A percentile compares a stretch with the other conserved stretches of the same genome.
Conservation (phyloP, 2,329 filamentous ascomycete genomes). For the Drechslerella dactyloides region DNA sequence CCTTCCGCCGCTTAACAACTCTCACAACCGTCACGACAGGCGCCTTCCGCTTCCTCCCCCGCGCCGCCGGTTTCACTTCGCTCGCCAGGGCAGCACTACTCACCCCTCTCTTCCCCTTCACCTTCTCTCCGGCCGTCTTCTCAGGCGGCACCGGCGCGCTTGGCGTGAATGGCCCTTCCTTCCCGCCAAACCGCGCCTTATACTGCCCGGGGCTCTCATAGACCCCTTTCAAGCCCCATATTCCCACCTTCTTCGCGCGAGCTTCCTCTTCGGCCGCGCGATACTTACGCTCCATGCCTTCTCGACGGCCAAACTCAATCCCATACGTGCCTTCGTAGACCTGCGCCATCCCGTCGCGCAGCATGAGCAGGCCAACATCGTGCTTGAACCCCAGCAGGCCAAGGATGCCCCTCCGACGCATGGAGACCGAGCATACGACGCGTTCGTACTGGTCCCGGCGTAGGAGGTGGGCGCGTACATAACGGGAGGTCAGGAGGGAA, state of each 20-base stretch:
- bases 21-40: not conserved
- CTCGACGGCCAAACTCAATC: slow-evolving; percentile 69
- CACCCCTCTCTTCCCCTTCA: slow-evolving; percentile 43
- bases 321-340: slow-evolving; percentile 80
- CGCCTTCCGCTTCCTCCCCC: slow-evolving; percentile 12
- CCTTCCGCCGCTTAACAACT: slow-evolving; percentile 11
- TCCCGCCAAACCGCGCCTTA: slow-evolving; percentile 43
- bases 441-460: slow-evolving; percentile 90
- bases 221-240: slow-evolving; percentile 71
- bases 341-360: slow-evolving; percentile 81
- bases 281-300: slow-evolving; percentile 64
- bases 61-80: not conserved
- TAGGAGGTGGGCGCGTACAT: slow-evolving; percentile 82
- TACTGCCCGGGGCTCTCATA: slow-evolving; percentile 50
- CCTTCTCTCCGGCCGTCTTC: slow-evolving; percentile 36
- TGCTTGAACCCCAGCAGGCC: slow-evolving; percentile 67
- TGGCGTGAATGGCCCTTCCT: slow-evolving; percentile 46
- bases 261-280: slow-evolving; percentile 64
- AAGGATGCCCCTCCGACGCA: slow-evolving; percentile 63
- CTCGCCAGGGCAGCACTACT: slow-evolving; percentile 22
- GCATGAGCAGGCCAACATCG: slow-evolving; percentile 89
- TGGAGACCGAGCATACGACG: slow-evolving; percentile 82
- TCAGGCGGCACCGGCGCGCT: slow-evolving; percentile 15
- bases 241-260: slow-evolving; percentile 69
- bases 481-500: slow-evolving; percentile 71